Base-by-base conservation (phyloP, 2,329 filamentous ascomycete genomes). In the Phaeosphaeriaceae sp. region DNA sequence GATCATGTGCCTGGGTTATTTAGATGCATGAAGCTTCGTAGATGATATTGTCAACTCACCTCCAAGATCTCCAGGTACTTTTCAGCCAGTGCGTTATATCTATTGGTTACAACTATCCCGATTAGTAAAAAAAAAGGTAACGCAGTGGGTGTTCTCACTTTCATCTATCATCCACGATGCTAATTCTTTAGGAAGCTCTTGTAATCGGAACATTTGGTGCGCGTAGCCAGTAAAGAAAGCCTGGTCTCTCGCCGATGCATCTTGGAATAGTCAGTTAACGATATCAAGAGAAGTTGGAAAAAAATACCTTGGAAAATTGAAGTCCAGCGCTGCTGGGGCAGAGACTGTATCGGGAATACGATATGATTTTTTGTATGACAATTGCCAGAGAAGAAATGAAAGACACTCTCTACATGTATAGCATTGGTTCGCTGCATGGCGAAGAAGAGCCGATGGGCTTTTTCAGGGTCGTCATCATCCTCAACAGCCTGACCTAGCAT, bases 391-490 rank as follows among this genome's bases (percentile, higher is more conserved):
- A 75, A 88, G 64, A 87, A 87, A 42, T 80, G 77, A 75, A 83
- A 88, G 4, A 71, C 70, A 42, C 77, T 76, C n/a, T 81, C 76
- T 13, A 74, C 67, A 16, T 81, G 74, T 33, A 83, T 74, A 21
- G 82, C 83, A 63, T 87, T 84, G 2, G 84, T 88, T 58, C 85
- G 78, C 52, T 79, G 75, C 58, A 88, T 78, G 30, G 85, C 85
- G 52, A 78, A 74, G 50, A 81, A 74, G 23, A 87, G 71, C 55
- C 81, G 81, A 48, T 77, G 72, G 5, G 77, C 67, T 23, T 70
- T 74, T 7, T 95, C 78, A 79, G 96, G 54, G 87, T 90, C 21
- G 82, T 97, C 61, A 85, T 93, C 63, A 77, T 93, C 60, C 86
- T 90, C 39, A 4, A 71, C 53, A 9, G 59, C 56, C 44, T 59